Conservation (phyloP, 1,284 basidiomycete species). For the Irpex rosettiformis region DNA sequence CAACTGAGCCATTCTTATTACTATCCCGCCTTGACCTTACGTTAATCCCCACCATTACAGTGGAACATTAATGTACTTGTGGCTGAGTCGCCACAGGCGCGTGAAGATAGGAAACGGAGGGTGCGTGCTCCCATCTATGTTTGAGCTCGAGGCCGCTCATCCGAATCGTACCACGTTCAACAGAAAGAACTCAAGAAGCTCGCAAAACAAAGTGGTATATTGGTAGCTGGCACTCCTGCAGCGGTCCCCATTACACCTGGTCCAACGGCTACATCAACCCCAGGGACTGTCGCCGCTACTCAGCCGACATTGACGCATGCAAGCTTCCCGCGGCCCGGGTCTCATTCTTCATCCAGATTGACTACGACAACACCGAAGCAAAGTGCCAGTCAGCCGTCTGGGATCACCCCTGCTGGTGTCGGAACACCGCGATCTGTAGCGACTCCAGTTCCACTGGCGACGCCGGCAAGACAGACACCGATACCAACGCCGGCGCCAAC, state of each 20-base stretch:
- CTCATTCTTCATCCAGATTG: conserved; percentile 2
- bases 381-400: conserved; percentile 29
- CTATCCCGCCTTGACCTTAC: background rate
- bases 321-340: conserved; percentile 26
- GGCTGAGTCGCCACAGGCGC: conserved; percentile 67
- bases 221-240: conserved; percentile 21
- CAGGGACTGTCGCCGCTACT: conserved; percentile 14
- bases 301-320: conserved; percentile 21
- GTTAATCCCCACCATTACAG: conserved; percentile 31
- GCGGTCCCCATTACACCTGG: conserved; percentile 27
- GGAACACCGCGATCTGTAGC: conserved; percentile 36
- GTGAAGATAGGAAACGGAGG: conserved; percentile 75
- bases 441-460: conserved; percentile 19
- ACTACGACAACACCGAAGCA: conserved; percentile 13
- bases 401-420: conserved; percentile 27
- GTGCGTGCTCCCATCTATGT: conserved; percentile 37
- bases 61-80: conserved; percentile 68
- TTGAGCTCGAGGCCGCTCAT: conserved; percentile 14
- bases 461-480: conserved; percentile 14
- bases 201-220: conserved; percentile 49
- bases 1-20: background rate
- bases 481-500: conserved; percentile 22
- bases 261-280: conserved; percentile 16
- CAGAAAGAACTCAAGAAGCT: conserved; percentile 74
- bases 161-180: conserved; percentile 14